Evolutionary conservation across 2,329 filamentous ascomycete species (phyloP), one percentile per base, ranked within the genome.

Genomic region (Penicillium glabrum): DNA sequence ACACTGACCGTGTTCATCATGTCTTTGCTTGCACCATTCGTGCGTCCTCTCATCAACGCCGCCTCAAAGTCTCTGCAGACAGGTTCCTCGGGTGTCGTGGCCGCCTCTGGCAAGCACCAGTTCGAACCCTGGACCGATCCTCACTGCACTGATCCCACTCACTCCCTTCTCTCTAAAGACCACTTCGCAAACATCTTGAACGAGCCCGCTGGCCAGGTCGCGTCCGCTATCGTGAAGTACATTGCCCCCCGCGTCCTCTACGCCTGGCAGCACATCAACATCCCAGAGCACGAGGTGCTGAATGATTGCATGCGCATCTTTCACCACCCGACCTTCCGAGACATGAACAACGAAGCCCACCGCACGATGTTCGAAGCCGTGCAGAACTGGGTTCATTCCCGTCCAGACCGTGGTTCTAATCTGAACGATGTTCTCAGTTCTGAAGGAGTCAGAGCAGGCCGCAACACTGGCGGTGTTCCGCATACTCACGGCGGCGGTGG

Each of bases 1-100:
- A 93, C 90, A 1, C 81, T 99, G 41, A 96, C 93, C 0, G 83
- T 96, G 7, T 98, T 98, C 71, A 86, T 99, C 50, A 83, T 99
- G 60, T 93, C 92, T 6, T 83, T 99, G 1, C 82, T 99, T 19
- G 91, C 95, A 0, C 95, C 95, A 0, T 98, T 96, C 73, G 84
- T 99, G 60, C 86, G 92, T 54, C 95, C 95, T 11, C 89, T 99
- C 70, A 97, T 99, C 74, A 89, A 88, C 51, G 86, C 89, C 52
- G 91, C 93, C 5, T 93, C 91, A 23, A 87, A 93, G 69, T 85
- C 86, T 33, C 81, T 99, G 26, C 96, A 98, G 77, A 84, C 88
- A 24, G 93, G 95, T 4, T 96, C 91, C 10, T 89, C 89, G 0
- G 84, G 86, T 0, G 85, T 89, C 26, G 79, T 89, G 35, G 80